Conservation (phyloP, 106 monocot species). For the Acanthochlamys bracteata region DNA sequence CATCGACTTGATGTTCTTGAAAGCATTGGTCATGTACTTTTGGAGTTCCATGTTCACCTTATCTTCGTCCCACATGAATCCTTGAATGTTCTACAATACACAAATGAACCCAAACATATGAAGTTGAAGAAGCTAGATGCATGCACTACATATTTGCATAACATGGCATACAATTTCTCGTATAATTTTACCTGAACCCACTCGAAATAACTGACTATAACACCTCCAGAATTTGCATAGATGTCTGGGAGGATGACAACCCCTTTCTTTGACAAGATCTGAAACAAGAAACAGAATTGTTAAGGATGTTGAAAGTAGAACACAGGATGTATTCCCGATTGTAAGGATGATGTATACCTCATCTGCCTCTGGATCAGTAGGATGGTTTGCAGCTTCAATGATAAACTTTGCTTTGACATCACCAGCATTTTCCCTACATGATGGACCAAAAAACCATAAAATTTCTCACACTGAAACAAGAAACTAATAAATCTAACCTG, state of each 20-base stretch:
- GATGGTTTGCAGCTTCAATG: not conserved
- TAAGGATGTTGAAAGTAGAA: too few relatives aligned
- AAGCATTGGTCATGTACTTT: slow-evolving; percentile 29
- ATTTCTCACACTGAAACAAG: too few relatives aligned
- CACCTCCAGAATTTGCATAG: slow-evolving; percentile 83
- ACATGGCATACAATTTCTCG: too few relatives aligned
- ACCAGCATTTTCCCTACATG: too few relatives aligned
- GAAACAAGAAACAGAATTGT: not conserved
- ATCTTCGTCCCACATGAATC: slow-evolving; percentile 46
- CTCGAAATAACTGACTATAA: slow-evolving; percentile 81
- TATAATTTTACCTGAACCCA: not conserved
- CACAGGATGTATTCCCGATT: too few relatives aligned
- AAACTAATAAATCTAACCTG: too few relatives aligned
- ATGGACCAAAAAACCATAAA: too few relatives aligned
- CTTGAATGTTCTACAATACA: slow-evolving; percentile 33
- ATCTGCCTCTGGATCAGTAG: not conserved
- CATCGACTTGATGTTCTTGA: slow-evolving; percentile 26
- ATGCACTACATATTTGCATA: not conserved
- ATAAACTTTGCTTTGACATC: not conserved
- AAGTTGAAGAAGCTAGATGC: too few relatives aligned
- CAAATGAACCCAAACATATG: not conserved
- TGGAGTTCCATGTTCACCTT: slow-evolving; percentile 31
- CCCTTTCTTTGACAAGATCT: slow-evolving; percentile 88
- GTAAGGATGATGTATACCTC: not conserved
- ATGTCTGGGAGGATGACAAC: slow-evolving; percentile 80